A percentile compares a stretch with the other conserved stretches of the same genome.
Evolutionary conservation across 2,329 filamentous ascomycete genomes (phyloP).

Genomic region (Phoma sp.): DNA sequence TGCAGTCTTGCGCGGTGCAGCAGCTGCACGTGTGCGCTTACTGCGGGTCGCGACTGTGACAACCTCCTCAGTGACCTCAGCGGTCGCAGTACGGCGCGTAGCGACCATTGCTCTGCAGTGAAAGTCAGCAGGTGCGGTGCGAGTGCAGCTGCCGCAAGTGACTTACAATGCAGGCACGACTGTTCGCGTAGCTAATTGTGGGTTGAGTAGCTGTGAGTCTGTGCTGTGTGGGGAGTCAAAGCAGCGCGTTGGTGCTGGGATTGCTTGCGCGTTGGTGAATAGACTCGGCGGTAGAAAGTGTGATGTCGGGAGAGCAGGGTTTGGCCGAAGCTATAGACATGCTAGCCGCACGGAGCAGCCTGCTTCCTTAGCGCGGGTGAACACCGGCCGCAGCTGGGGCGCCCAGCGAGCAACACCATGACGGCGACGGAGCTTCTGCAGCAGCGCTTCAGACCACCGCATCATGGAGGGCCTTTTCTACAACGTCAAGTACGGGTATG

Average conservation of each 20-base stretch:
- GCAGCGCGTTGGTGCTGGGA: slow-evolving; percentile 6
- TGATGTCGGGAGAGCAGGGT: slow-evolving; percentile 26
- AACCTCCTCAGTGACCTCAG: slow-evolving; percentile 18
- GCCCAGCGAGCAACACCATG: slow-evolving; percentile 7
- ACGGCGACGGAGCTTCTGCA: slow-evolving; percentile 12
- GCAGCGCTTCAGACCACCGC: slow-evolving; percentile 14
- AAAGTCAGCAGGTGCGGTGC: background rate
- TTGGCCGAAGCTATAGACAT: slow-evolving; percentile 3
- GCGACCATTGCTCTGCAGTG: slow-evolving; percentile 23
- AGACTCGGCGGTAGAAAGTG: slow-evolving; percentile 10
- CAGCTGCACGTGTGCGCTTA: slow-evolving; percentile 10
- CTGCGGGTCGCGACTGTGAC: slow-evolving; percentile 15
- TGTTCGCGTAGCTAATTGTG: background rate
- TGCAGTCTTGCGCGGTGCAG: slow-evolving; percentile 18
- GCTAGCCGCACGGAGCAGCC: background rate
- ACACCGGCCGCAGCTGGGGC: background rate
- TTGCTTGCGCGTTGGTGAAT: slow-evolving; percentile 10
- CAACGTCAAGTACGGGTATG: slow-evolving; percentile 90
- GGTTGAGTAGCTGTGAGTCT: background rate
- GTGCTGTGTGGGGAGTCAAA: slow-evolving; percentile 11
- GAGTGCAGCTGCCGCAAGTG: slow-evolving; percentile 10
- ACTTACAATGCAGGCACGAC: slow-evolving; percentile 18
- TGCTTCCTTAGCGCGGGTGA: background rate
- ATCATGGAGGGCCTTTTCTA: slow-evolving; percentile 91
- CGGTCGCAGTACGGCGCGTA: slow-evolving; percentile 12